These are phyloP conservation scores for Pseudocercospora crystallina DNA, from an alignment of 2,329 filamentous ascomycete species.

Conservation along the genomic window DNA sequence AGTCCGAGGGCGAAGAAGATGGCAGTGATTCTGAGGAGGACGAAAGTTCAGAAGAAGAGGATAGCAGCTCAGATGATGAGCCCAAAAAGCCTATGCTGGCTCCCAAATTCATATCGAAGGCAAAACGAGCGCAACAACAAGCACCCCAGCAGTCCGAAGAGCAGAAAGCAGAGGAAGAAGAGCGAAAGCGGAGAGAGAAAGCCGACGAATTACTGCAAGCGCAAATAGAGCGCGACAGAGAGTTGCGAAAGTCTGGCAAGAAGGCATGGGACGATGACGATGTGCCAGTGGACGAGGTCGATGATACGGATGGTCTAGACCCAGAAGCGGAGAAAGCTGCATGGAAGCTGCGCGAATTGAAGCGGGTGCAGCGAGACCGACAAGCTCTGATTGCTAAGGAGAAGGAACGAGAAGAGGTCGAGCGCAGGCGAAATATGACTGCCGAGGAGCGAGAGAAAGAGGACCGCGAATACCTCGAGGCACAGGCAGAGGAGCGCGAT, in stretches of 20 bases:
- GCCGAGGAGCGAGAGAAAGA: constrained; percentile 83
- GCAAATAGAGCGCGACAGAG: constrained; percentile 79
- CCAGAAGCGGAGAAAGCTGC: constrained; percentile 85
- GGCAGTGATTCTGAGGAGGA: constrained; percentile 42
- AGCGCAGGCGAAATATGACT: constrained; percentile 81
- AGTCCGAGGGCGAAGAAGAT: constrained; percentile 38
- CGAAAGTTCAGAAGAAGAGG: constrained; percentile 57
- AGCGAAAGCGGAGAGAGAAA: constrained; percentile 64
- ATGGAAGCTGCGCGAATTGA: constrained; percentile 90
- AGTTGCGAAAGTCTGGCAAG: constrained; percentile 71
- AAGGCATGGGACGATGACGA: constrained; percentile 84
- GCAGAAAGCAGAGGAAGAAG: constrained; percentile 48
- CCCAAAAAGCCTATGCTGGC: constrained; percentile 58
- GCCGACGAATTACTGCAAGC: constrained; percentile 82
- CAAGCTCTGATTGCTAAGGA: constrained; percentile 75
- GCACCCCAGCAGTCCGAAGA: constrained; percentile 37
- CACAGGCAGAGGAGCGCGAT: constrained; percentile 75
- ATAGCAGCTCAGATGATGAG: constrained; percentile 59
- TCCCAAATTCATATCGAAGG: constrained; percentile 68
- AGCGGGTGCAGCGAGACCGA: constrained; percentile 82
- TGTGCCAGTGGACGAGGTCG: constrained; percentile 69
- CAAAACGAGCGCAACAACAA: constrained; percentile 51
- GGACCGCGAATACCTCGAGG: constrained; percentile 73
- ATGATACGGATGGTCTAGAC: constrained; percentile 85
- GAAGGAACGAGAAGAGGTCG: constrained; percentile 82